Percentiles rank a stretch among this genome's conserved stretches.
Evolutionary conservation across 306 rosid species (phyloP).

Genomic region (Vicia sativa): DNA sequence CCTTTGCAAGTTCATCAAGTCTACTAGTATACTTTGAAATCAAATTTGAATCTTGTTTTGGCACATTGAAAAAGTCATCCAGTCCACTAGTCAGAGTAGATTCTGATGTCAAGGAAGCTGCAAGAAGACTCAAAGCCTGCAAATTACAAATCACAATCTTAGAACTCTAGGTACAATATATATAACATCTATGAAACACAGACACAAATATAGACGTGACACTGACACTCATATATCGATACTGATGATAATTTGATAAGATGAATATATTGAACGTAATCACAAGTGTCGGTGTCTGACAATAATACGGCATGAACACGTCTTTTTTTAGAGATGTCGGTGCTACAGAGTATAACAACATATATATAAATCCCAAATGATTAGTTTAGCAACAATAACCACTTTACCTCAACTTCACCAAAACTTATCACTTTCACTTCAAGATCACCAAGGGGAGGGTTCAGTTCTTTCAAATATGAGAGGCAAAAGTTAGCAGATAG

Average conservation of each 20-base stretch:
- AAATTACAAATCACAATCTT: background rate
- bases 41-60: conserved; percentile 38
- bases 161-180: too few relatives aligned
- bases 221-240: too few relatives aligned
- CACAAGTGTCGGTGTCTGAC: too few relatives aligned
- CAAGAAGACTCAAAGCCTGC: conserved; percentile 38
- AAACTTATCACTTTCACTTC: conserved; percentile 36
- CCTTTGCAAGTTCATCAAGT: conserved; percentile 36
- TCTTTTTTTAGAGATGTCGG: too few relatives aligned
- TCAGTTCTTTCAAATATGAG: conserved; percentile 33
- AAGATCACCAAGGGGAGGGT: conserved; percentile 37
- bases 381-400: background rate
- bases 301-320: too few relatives aligned
- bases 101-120: conserved; percentile 40
- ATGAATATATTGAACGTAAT: too few relatives aligned
- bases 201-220: too few relatives aligned
- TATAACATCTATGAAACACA: too few relatives aligned
- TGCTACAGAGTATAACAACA: too few relatives aligned
- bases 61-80: conserved; percentile 16
- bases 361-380: too few relatives aligned
- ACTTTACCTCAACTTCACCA: conserved; percentile 31
- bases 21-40: conserved; percentile 32
- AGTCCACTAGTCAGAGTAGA: conserved; percentile 32
- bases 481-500: conserved; percentile 16
- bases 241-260: too few relatives aligned